phyloP scores from a whole-genome alignment of 2,329 filamentous ascomycete genomes.

The Verticillium alfalfae region DNA sequence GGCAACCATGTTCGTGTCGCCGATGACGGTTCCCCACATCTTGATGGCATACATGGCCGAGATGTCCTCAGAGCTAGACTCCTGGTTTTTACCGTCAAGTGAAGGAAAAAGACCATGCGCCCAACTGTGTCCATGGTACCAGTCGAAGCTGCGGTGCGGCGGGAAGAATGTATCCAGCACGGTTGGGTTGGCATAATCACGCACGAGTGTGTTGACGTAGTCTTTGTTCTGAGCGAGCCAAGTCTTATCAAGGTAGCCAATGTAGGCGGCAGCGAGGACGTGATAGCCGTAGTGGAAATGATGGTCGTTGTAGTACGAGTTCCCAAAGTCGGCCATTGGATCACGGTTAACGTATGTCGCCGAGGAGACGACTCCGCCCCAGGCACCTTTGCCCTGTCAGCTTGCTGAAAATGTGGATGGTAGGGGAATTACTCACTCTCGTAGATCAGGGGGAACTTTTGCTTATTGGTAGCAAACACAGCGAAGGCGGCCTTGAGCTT shows the following conservation, averaged over 20 bases:
- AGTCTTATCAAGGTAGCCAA: slow-evolving; percentile 62
- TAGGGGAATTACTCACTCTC: slow-evolving; percentile 29
- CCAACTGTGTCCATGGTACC: slow-evolving; percentile 82
- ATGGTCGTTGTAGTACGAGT: slow-evolving; percentile 65
- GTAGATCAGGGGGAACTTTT: slow-evolving; percentile 51
- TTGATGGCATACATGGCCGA: slow-evolving; percentile 75
- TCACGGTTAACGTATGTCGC: slow-evolving; percentile 61
- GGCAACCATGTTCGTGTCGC: slow-evolving; percentile 68
- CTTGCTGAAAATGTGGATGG: background rate
- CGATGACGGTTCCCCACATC: slow-evolving; percentile 72
- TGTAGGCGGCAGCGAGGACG: slow-evolving; percentile 71
- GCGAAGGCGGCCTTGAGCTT: slow-evolving; percentile 55
- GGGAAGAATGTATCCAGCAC: slow-evolving; percentile 63
- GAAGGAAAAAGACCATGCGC: slow-evolving; percentile 64
- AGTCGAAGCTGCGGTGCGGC: slow-evolving; percentile 72
- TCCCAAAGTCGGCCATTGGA: slow-evolving; percentile 69
- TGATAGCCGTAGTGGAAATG: slow-evolving; percentile 72
- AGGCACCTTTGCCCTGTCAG: slow-evolving; percentile 36
- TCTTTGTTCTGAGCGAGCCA: slow-evolving; percentile 65
- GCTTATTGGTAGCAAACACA: slow-evolving; percentile 53
- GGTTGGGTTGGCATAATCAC: slow-evolving; percentile 67
- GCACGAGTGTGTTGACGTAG: slow-evolving; percentile 71
- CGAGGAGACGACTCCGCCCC: slow-evolving; percentile 68
- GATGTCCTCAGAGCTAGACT: slow-evolving; percentile 76
- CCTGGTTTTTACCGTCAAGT: slow-evolving; percentile 63